phyloP scores from a whole-genome alignment of 2,329 filamentous ascomycete genomes.

The Aspergillus cejpii region DNA sequence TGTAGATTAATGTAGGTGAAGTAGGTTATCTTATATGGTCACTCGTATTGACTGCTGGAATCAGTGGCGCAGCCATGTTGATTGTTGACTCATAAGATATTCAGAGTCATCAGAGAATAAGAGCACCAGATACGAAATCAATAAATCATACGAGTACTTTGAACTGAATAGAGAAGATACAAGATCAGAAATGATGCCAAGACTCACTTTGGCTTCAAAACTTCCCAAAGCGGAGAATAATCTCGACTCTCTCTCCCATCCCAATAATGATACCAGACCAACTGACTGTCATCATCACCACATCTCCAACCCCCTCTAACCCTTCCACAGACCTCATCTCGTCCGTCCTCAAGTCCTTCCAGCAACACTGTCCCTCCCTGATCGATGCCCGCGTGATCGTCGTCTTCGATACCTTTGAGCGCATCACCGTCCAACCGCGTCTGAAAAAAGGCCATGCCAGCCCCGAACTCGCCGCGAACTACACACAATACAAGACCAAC shows the following conservation, averaged over 20 bases:
- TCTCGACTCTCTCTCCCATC: too few relatives aligned
- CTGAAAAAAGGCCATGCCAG: conserved; percentile 6
- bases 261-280: neutral
- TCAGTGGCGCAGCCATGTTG: too few relatives aligned
- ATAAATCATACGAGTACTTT: too few relatives aligned
- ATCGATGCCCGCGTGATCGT: conserved; percentile 5
- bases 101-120: too few relatives aligned
- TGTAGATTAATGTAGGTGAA: too few relatives aligned
- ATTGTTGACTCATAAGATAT: too few relatives aligned
- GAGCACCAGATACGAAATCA: too few relatives aligned
- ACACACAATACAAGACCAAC: conserved; percentile 2
- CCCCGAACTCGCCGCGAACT: conserved; percentile 1
- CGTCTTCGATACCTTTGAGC: conserved; percentile 8
- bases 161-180: too few relatives aligned
- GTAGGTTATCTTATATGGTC: too few relatives aligned
- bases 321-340: conserved; percentile 5
- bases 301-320: conserved; percentile 6
- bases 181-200: neutral
- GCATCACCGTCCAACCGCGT: neutral
- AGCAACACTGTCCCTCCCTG: conserved; percentile 1
- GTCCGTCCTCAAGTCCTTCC: conserved; percentile 6
- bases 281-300: conserved; percentile 9
- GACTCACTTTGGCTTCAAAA: neutral
- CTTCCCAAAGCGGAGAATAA: neutral
- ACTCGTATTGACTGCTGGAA: too few relatives aligned